Base-by-base conservation (phyloP, 495 filamentous ascomycete genomes). In the Penicillium maclennaniae region DNA sequence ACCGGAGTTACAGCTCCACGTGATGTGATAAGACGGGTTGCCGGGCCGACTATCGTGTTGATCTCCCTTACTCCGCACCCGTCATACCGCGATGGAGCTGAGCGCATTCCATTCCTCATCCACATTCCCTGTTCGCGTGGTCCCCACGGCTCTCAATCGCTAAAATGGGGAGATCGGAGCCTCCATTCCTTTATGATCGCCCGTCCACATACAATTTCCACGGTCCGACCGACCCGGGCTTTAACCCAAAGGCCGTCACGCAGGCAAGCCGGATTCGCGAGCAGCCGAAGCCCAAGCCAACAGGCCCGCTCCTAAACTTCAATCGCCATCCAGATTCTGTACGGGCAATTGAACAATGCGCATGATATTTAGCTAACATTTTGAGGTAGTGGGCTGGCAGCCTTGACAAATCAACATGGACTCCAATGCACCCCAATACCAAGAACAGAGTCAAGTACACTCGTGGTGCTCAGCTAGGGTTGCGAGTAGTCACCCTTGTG, bases 191-290 rank as follows among this genome's bases (percentile, higher is more conserved):
- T 70, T 95, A 95, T 71, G 81, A 85, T 60, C 66, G 56, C 53
- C 78, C 73, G 47, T 69, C 65, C 64, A 78, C 56, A 42, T 74
- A 77, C 50, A 70, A 65, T 47, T 77, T 79, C 61, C 57, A 66
- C 54, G 77, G 77, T 47, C 78, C 75, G 19, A 78, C 73, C 31
- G 75, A 87, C 31, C 74, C 69, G 7, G 62, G 67, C 0, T 96
- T 93, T 72, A 88, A 96, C 61, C 91, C 91, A 14, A 93, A 89
- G 62, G 85, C 86, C 49, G 82, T 87, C 31, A 88, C 89, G 8
- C 78, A 87, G 66, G 86, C 87, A 51, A 90, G 86, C 67, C 84
- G 73, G 60, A 70, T 79, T 55, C 75, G 72, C 15, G 77, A 79
- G 53, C 65, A 68, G 12, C 77, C 73, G 12, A 82, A 78, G 49